Base-by-base conservation (phyloP, 2,329 filamentous ascomycete genomes). In the Xylariaceae sp. region DNA sequence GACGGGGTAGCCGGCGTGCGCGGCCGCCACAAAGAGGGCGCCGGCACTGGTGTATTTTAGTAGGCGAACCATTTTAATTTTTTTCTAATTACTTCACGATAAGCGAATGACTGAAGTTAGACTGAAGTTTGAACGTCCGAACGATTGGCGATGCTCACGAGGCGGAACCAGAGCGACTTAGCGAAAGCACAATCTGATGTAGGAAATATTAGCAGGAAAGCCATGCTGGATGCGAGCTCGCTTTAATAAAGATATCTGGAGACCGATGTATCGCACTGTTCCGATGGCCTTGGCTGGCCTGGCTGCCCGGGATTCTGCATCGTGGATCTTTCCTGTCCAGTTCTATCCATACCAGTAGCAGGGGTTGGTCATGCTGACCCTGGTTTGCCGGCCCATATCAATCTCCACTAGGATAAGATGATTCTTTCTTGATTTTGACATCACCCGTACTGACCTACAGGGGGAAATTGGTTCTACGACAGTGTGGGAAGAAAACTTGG, bases 61-160 rank as follows among this genome's bases (percentile, higher is more conserved):
- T 20, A 70, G 53, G 53, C 64, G 65, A 61, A 71, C 69, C 70
- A 72, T 72, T 29, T 48, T 37, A 3, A 12, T 10, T 10, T 37
- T 37, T 37, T 14, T 14, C 14, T 37, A 7, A 37, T 9, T 37
- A 37, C 56, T 59, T 54, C 54, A 55, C n/a, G 59, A 62, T 52
- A 65, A 67, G 65, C 65, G 69, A 71, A 67, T 68, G 68, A 71
- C 68, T 70, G 60, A 61, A 66, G 66, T 68, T 68, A 50, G 62
- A 64, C 54, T 21, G 60, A 61, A 66, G 66, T 68, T 68, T 48
- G 62, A 64, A 53, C 21, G 56, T 60, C 54, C 55, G 57, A 59
- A 50, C 20, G 52, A 57, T 52, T 57, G 52, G 32, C 26, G 44
- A 54, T 44, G 47, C 52, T 58, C 50, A 59, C 50, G 21, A 50